Evolutionary conservation across 345 rosid species (phyloP), one percentile per base, ranked within the genome.

Genomic region (Arabis alpina): DNA sequence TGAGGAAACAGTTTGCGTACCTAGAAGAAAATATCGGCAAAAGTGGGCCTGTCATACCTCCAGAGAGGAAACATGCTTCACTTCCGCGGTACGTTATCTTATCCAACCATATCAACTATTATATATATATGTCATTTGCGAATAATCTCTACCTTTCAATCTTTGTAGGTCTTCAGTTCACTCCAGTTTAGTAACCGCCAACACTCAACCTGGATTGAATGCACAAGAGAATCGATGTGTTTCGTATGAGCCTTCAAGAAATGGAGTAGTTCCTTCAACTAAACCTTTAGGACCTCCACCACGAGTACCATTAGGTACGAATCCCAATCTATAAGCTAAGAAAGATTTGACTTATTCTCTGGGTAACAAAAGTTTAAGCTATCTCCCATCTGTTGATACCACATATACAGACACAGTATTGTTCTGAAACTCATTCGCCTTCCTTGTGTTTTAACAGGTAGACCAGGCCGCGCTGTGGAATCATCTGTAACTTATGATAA

Each of bases 1-100:
- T 94, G 71, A 84, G 92, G 84, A 87, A 87, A 86, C 98, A 94
- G 79, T 91, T 94, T 78, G 96, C 90, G 2, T 83, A 89, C 82
- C 88, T 91, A 0, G 99, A 93, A 82, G 98, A 91, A 79, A 88
- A 95, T 53, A 57, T 87, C 49, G 97, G 97, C 64, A 86, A 89
- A 80, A 92, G 92, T 73, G 90, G 80, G 5, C 95, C 96, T 0
- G 89, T 89, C 64, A 82, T 88, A 72, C 98, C 99, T 75, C 80
- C 78, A 24, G 98, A 92, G 76, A 87, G 99, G 77, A 91, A 89
- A 79, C 97, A 91, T 56, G 79, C 65, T n/a, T 88, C 91, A 12
- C 88, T 86, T 55, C 79, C 79, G 34, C 49, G 79, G 79, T 76
- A 69, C n/a, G 44, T 41, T 54, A 28, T 57, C 54, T 62, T 45